Evolutionary conservation across 805 yeast species (phyloP), one percentile per base, ranked within the genome.

Genomic region (Candida montana): DNA sequence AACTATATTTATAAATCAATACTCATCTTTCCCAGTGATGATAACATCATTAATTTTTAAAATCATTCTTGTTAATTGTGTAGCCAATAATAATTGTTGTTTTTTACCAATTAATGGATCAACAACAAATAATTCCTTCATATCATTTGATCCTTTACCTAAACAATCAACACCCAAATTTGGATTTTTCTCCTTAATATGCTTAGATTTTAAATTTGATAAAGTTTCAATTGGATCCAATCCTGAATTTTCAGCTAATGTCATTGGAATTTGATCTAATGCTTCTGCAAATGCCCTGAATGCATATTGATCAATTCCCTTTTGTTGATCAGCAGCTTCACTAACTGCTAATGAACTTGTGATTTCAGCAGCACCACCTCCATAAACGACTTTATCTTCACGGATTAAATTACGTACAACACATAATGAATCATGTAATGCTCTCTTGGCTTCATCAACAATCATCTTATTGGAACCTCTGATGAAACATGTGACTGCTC

Each of bases 351-450:
- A 68, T 12, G 98, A 89, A 71, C 95, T 84, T 3, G 96, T 75
- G 40, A 93, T 81, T 68, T 93, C 99, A 29, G 98, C 95, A 18
- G 99, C 95, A 52, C 99, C 99, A 54, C 99, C 99, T 49, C 99
- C 99, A 59, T 93, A 93, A n/a, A 95, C 97, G 35, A 93, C 87
- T 63, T 96, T 77, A 61, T 80, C 83, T 63, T 95, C 98, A 56
- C 82, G 79, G 39, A 95, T 83, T 61, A 93, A 76, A 67, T 93
- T 95, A 69, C 99, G 84, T 23, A 93, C 99, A 34, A 95, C 99
- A 69, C 99, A 91, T 44, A 93, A 69, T 8, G 99, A 86, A 62
- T 93, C 99, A 58, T 93, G 98, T 45, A 93, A 72, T 1, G 99
- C 97, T 63, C 99, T 83, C 51, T 86, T 79, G 39, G 96, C 95